Evolutionary conservation across 148 eudicot species (phyloP).

Genomic region (Arctostaphylos glauca): DNA sequence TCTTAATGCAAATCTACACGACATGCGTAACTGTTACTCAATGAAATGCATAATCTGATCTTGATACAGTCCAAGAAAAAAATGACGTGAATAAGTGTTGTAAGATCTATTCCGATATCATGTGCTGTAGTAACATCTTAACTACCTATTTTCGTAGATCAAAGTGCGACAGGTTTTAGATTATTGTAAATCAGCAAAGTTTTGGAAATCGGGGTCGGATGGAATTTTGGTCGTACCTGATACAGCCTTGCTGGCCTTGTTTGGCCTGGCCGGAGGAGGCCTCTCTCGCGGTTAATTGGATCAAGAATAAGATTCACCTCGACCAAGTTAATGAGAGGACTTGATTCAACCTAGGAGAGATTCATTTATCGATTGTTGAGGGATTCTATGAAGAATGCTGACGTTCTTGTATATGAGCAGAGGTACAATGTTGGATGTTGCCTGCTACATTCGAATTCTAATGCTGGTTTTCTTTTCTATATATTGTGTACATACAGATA

Average conservation of each 20-base stretch:
- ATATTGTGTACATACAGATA: neutral
- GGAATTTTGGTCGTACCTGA: neutral
- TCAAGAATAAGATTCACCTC: neutral
- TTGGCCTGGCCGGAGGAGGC: neutral
- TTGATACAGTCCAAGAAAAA: neutral
- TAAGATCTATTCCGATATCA: neutral
- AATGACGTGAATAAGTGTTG: neutral
- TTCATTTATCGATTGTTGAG: neutral
- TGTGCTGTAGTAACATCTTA: neutral
- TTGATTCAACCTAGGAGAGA: neutral
- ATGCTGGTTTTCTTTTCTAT: neutral
- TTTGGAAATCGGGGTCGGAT: neutral
- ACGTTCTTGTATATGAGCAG: neutral
- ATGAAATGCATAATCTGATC: neutral
- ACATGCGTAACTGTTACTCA: neutral
- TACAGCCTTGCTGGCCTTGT: neutral
- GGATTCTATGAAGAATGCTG: conserved; percentile 1
- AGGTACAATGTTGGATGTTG: too few species aligned
- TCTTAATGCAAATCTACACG: neutral
- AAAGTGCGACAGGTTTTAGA: too few species aligned
- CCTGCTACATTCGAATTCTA: too few species aligned
- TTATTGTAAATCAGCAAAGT: too few species aligned
- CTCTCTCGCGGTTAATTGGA: neutral
- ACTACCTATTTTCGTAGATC: neutral
- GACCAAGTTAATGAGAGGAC: neutral